Conservation (phyloP, 208 protist genomes). For the Endotrypanum monterogeii region DNA sequence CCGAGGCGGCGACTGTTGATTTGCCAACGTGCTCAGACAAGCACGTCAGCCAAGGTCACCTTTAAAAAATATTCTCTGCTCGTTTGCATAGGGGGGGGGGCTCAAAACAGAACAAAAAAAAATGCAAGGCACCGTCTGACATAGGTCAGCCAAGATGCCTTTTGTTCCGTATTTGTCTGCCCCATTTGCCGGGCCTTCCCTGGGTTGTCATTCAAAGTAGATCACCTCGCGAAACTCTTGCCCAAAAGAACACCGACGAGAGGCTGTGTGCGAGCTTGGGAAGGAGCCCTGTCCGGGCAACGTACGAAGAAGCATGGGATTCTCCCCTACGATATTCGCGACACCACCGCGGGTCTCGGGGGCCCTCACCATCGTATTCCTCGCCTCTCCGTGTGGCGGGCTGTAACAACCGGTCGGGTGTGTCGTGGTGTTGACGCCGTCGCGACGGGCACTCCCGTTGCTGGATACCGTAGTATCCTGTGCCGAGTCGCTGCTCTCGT, state of each 20-base stretch:
- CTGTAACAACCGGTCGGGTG: background rate
- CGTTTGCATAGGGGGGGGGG: background rate
- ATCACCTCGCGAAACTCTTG: constrained; percentile 32
- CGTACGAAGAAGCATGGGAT: background rate
- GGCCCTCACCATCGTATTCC: background rate
- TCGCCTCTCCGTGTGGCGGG: background rate
- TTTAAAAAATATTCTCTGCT: no score
- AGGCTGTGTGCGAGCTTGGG: background rate
- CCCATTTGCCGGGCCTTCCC: no score
- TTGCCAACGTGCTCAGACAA: background rate
- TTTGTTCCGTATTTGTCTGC: background rate
- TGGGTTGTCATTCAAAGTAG: background rate
- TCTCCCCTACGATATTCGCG: background rate
- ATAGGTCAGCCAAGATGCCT: background rate
- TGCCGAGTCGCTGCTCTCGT: constrained; percentile 5
- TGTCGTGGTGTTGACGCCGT: background rate
- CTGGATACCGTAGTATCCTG: background rate
- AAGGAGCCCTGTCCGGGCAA: background rate
- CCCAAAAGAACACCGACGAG: constrained; percentile 3
- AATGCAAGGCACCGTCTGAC: background rate
- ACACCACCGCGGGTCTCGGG: background rate
- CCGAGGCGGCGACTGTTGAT: background rate
- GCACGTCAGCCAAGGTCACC: background rate
- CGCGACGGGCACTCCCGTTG: background rate
- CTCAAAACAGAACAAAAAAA: background rate